Conservation (phyloP, 1,284 basidiomycete genomes). For the Phylloboletellus chloephorus region DNA sequence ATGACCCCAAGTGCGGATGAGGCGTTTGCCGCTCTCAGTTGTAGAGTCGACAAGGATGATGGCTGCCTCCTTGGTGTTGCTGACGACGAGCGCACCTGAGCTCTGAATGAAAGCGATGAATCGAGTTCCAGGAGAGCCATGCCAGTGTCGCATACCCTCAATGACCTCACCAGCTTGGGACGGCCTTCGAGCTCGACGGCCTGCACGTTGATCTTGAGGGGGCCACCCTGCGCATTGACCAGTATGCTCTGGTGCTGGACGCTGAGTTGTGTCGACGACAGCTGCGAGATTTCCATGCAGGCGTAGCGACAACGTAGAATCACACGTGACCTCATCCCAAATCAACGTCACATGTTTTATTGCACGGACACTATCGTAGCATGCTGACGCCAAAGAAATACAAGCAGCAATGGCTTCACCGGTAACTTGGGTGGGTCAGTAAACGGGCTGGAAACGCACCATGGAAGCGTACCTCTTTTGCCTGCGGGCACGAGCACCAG, state of each 20-base stretch:
- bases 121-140: neutral
- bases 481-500: slow-evolving; percentile 92
- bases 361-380: slow-evolving; percentile 46
- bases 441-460: neutral
- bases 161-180: slow-evolving; percentile 44
- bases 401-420: slow-evolving; percentile 52
- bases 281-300: slow-evolving; percentile 23
- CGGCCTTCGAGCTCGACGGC: slow-evolving; percentile 45
- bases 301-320: neutral
- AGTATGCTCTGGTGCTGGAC: slow-evolving; percentile 22
- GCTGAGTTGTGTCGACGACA: slow-evolving; percentile 15
- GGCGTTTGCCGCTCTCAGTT: slow-evolving; percentile 46
- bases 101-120: slow-evolving; percentile 33
- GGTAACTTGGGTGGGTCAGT: slow-evolving; percentile 61
- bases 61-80: slow-evolving; percentile 43
- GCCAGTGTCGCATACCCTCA: slow-evolving; percentile 39
- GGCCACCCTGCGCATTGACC: slow-evolving; percentile 20
- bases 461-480: slow-evolving; percentile 73
- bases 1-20: slow-evolving; percentile 51
- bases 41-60: slow-evolving; percentile 53
- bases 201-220: slow-evolving; percentile 45
- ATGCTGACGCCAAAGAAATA: slow-evolving; percentile 36
- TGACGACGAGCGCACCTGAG: slow-evolving; percentile 46
- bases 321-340: slow-evolving; percentile 15
- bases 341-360: slow-evolving; percentile 22